A percentile compares a stretch with the other conserved stretches of the same genome.
phyloP scores from a whole-genome alignment of 2,329 filamentous ascomycete genomes.

The Keithomyces neogunnii region DNA sequence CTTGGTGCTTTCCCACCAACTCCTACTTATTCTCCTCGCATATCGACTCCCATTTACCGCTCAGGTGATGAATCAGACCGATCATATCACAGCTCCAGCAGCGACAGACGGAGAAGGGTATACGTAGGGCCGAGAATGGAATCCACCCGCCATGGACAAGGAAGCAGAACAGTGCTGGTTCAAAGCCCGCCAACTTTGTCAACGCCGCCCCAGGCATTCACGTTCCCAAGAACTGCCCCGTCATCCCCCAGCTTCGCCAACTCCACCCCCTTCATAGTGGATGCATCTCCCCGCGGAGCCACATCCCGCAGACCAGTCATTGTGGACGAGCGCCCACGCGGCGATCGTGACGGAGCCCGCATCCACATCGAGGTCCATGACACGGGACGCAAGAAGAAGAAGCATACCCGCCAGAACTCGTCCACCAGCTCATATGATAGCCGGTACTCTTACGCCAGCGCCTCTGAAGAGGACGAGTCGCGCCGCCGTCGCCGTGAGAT shows the following conservation, averaged over 20 bases:
- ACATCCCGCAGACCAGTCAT: constrained; percentile 25
- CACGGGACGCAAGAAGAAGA: constrained; percentile 14
- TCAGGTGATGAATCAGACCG: constrained; percentile 30
- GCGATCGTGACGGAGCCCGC: constrained; percentile 13
- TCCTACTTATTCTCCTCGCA: constrained; percentile 25
- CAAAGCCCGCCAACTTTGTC: constrained; percentile 36
- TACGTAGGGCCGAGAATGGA: constrained; percentile 30
- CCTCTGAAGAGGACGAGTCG: constrained; percentile 18
- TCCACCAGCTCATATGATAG: constrained; percentile 27
- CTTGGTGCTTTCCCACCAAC: constrained; percentile 30
- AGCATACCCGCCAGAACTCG: constrained; percentile 24
- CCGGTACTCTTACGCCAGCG: constrained; percentile 20
- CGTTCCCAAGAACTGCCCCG: constrained; percentile 30
- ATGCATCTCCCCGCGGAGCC: constrained; percentile 15
- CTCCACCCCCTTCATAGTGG: constrained; percentile 16
- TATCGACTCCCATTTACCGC: constrained; percentile 23
- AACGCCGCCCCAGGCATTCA: constrained; percentile 35
- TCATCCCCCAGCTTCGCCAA: constrained; percentile 24
- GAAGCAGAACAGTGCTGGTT: constrained; percentile 36
- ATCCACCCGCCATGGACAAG: constrained; percentile 20
- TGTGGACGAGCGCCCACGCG: constrained; percentile 25
- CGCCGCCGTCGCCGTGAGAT: constrained; percentile 16
- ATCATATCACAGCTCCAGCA: constrained; percentile 21
- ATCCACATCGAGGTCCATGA: constrained; percentile 31
- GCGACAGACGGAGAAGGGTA: constrained; percentile 24